phyloP scores from a whole-genome alignment of 768 basidiomycete species.

The Myochromella boudieri region DNA sequence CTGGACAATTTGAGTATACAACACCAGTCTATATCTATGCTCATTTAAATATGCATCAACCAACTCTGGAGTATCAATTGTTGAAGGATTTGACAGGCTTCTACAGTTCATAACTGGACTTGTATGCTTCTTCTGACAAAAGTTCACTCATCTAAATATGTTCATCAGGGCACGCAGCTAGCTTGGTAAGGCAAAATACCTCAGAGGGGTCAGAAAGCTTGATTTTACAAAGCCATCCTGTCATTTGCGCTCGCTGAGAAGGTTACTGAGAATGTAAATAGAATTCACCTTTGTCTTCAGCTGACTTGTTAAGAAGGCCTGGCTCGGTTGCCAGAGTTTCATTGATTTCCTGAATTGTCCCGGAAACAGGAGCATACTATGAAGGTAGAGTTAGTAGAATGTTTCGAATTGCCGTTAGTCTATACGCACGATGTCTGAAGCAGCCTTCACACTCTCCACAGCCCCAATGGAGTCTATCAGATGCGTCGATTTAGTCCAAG shows the following conservation, averaged over 20 bases:
- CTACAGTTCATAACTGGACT: slow-evolving; percentile 35
- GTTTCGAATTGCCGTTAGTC: no score
- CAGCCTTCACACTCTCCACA: slow-evolving; percentile 95
- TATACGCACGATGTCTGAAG: slow-evolving; percentile 79
- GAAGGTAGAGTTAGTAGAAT: background rate
- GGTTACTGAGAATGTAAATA: background rate
- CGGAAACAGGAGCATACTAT: slow-evolving; percentile 92
- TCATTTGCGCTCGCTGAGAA: background rate
- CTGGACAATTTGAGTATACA: background rate
- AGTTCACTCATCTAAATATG: slow-evolving; percentile 61
- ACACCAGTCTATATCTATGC: slow-evolving; percentile 7
- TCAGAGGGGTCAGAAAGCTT: slow-evolving; percentile 75
- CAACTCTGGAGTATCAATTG: background rate
- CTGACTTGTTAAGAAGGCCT: slow-evolving; percentile 83
- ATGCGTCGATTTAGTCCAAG: background rate
- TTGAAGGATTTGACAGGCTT: background rate
- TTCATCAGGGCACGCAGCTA: slow-evolving; percentile 1
- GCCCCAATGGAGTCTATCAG: slow-evolving; percentile 78
- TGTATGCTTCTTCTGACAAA: slow-evolving; percentile 77
- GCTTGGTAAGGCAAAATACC: slow-evolving; percentile 39
- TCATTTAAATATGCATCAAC: background rate
- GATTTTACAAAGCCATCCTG: slow-evolving; percentile 97
- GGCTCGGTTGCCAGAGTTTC: slow-evolving; percentile 64
- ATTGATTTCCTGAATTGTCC: slow-evolving; percentile 80
- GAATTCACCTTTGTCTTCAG: slow-evolving; percentile 72